Conservation (phyloP, 139 green algal species). For the Pseudopediastrum boryanum region DNA sequence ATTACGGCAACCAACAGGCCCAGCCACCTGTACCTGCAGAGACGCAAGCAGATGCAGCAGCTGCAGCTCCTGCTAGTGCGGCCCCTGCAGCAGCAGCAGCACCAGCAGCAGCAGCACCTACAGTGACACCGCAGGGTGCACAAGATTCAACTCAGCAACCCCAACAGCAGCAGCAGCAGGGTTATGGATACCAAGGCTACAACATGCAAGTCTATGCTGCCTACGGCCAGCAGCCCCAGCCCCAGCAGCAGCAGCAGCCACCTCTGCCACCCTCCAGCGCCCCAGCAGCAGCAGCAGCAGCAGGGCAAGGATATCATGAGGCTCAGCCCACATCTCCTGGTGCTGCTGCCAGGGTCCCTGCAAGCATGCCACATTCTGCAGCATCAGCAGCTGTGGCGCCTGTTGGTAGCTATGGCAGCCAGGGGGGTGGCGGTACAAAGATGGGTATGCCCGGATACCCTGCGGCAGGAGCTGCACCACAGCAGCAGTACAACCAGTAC, state of each 20-base stretch:
- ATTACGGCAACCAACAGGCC: no score
- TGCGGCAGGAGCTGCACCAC: neutral
- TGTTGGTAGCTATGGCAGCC: neutral
- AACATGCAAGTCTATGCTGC: neutral
- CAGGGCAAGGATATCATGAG: neutral
- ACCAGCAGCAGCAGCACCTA: neutral
- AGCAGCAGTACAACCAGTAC: neutral
- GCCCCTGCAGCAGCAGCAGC: neutral
- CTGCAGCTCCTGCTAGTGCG: neutral
- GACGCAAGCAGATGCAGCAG: no score
- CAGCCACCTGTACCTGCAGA: no score
- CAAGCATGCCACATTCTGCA: neutral
- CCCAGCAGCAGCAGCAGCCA: neutral
- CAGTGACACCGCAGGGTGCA: neutral
- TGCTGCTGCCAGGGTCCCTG: neutral
- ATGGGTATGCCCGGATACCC: neutral
- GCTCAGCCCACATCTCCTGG: neutral
- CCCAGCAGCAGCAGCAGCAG: neutral
- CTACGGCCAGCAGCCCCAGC: neutral
- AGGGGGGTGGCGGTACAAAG: neutral
- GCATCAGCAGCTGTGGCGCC: neutral
- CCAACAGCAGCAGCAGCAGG: neutral
- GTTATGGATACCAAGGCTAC: neutral
- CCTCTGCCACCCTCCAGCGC: neutral
- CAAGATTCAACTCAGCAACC: neutral